phyloP scores from a whole-genome alignment of 2,329 filamentous ascomycete genomes.

The Albifimbria verrucaria region DNA sequence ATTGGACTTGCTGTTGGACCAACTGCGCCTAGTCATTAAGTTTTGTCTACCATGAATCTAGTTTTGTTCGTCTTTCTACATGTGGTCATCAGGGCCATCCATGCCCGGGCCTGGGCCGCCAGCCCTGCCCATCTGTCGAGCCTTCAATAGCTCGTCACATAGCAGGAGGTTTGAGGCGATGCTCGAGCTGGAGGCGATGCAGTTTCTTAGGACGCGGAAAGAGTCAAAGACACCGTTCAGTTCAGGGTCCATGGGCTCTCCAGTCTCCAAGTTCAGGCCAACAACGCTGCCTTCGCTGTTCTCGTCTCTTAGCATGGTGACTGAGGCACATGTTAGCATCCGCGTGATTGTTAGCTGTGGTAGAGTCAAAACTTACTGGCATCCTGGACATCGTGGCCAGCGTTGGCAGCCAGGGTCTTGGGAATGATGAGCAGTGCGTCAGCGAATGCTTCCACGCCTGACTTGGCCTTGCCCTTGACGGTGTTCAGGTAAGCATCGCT shows the following conservation, averaged over 20 bases:
- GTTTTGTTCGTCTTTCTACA: conserved; percentile 39
- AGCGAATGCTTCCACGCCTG: conserved; percentile 89
- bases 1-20: background rate
- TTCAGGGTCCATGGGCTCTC: conserved; percentile 91
- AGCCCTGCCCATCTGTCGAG: conserved; percentile 82
- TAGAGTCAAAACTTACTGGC: conserved; percentile 60
- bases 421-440: conserved; percentile 94
- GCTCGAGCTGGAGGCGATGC: conserved; percentile 86
- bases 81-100: conserved; percentile 56
- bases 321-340: conserved; percentile 38
- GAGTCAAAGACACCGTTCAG: conserved; percentile 93
- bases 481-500: conserved; percentile 83
- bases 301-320: conserved; percentile 85
- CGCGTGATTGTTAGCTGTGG: conserved; percentile 1
- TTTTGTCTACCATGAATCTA: conserved; percentile 33
- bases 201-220: conserved; percentile 91
- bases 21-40: conserved; percentile 15
- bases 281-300: conserved; percentile 78
- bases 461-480: conserved; percentile 97
- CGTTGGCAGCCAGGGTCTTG: conserved; percentile 95
- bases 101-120: conserved; percentile 61
- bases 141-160: conserved; percentile 96
- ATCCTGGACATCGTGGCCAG: conserved; percentile 95
- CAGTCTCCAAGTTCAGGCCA: conserved; percentile 81
- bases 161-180: conserved; percentile 94